Evolutionary conservation across 179 eudicot species (phyloP).

Genomic region (Silene noctiflora): DNA sequence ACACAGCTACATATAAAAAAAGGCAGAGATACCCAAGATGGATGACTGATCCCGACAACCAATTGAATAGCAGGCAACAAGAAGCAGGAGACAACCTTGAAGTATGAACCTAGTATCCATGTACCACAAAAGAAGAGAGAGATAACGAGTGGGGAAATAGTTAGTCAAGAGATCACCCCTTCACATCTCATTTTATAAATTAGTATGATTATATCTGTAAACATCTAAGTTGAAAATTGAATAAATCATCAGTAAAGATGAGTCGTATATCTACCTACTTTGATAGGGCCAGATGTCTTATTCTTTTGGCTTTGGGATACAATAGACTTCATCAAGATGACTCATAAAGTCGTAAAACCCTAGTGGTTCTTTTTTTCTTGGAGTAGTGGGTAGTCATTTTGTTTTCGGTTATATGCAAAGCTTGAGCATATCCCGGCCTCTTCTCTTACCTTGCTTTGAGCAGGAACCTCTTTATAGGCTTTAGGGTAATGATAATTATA

Average conservation of each 20-base stretch:
- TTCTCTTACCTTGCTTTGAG: background rate
- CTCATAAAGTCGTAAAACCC: background rate
- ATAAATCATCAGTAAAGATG: background rate
- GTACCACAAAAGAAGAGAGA: constrained; percentile 12
- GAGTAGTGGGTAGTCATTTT: background rate
- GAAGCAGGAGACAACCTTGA: constrained; percentile 74
- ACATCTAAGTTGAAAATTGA: background rate
- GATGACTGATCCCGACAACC: constrained; percentile 83
- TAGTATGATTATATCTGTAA: background rate
- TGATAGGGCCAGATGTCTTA: background rate
- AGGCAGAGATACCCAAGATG: constrained; percentile 96
- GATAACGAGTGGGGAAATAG: background rate
- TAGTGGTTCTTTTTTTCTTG: background rate
- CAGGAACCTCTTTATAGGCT: background rate
- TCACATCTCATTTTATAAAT: constrained; percentile 4
- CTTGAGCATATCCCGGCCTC: background rate
- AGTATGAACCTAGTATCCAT: constrained; percentile 59
- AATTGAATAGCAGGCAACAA: constrained; percentile 86
- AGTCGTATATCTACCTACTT: background rate
- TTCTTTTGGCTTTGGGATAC: background rate
- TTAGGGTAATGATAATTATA: background rate
- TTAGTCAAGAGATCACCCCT: constrained; percentile 4
- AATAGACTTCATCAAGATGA: background rate
- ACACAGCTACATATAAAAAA: constrained; percentile 95
- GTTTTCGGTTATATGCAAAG: background rate